Evolutionary conservation across 1,284 basidiomycete genomes (phyloP), one percentile per base, ranked within the genome.

Genomic region (Puccinia triticina): DNA sequence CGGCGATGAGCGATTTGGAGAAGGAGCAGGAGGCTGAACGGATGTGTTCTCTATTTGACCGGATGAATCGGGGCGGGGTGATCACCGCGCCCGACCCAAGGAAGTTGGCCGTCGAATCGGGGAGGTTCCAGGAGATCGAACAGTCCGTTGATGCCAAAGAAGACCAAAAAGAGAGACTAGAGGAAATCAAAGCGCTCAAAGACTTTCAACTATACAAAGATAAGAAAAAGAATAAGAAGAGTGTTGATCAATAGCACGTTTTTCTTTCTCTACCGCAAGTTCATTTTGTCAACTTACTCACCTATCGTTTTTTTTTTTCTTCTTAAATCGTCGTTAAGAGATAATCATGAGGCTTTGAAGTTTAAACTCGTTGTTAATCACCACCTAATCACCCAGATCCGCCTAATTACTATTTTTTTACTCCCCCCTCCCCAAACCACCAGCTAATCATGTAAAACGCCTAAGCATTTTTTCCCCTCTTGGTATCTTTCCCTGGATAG

Each of bases 41-140:
- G 85, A 88, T 98, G 66, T 94, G 96, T 86, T 91, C 92, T 34
- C 89, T 97, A 26, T 97, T 98, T 86, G 93, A 96, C 84, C 89
- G 94, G 74, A 89, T 97, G 85, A 93, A 95, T 86, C 91, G 89
- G 87, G 92, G 88, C 78, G 88, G 88, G 1, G 86, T 89, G 3
- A 87, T 89, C 43, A 84, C 79, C 16, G 84, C 86, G 0, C 85
- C 85, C 46, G 86, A 86, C 69, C 86, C 87, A 1, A 84, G 85
- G 21, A 61, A 82, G 5, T 82, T 84, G 8, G 85, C 85, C 1
- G 40, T 84, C 34, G 71, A 76, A 29, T 76, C 74, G 55, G 85
- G 86, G 1, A 77, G 71, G 43, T 83, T 86, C n/a, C 77, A 83
- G 72, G 85, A 84, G 53, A 85, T 86, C 77, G 84, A 82, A 48